Evolutionary conservation across 2,329 filamentous ascomycete genomes (phyloP), one percentile per base, ranked within the genome.

Genomic region (Aspergillaceae sp.): DNA sequence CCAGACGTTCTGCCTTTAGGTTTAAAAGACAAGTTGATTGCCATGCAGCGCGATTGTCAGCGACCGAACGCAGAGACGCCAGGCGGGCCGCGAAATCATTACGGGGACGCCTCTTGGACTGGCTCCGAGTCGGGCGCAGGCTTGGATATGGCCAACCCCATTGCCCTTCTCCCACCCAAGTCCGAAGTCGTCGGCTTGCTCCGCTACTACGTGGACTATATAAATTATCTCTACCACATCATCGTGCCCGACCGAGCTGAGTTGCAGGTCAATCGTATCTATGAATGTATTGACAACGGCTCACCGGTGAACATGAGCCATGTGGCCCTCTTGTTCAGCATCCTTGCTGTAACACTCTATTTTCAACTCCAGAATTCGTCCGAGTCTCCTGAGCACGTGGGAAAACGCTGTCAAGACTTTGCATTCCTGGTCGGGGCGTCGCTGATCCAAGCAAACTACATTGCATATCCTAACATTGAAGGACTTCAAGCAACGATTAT

Each of bases 191-290:
- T 59, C 9, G 33, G 48, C 4, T 51, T 68, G 1, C 56, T 69
- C 29, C 52, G 55, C 6, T 63, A 61, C 43, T 70, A 68, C 42
- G 51, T 51, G 10, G 44, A 54, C 1, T 57, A 65, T 36, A 56
- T 69, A 32, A 57, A 62, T 42, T 64, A 60, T 29, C 54, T 66
- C 3, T 68, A 69, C 45, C 65, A 68, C 49, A 50, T 69, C 9
- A 52, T 69, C 7, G 56, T 66, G 1, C 55, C 60, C 0, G 47
- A 40, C 19, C 51, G 43, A 2, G 56, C 61, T 0, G 52, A 58
- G 29, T 40, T 11, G 4, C 56, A 60, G 5, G 57, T 68, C 32
- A 41, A 63, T 10, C 44, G 42, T 1, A 49, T 68, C 1, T 70
- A 70, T 44, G 44, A 53, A 5, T 50, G 45, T n/a, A 33, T 62